Percentiles rank a stretch among this genome's conserved stretches.
These are phyloP conservation scores for Cyberlindnera mississippiensis DNA, from an alignment of 805 yeast species.

Conservation along the genomic window DNA sequence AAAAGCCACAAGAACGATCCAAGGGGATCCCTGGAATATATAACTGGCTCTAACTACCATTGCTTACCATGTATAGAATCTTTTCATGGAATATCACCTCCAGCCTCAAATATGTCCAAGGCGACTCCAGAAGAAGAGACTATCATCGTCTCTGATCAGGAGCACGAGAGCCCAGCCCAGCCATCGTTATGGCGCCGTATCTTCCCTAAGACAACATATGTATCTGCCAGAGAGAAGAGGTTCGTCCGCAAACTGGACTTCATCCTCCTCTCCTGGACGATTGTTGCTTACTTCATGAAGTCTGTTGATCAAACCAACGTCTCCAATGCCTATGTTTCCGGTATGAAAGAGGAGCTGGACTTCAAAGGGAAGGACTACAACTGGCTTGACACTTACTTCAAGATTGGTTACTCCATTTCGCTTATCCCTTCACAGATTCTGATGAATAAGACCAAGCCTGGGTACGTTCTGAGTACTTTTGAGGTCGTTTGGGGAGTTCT, in stretches of 20 bases:
- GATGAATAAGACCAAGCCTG: constrained; percentile 53
- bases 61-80: no score
- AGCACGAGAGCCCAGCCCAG: not conserved
- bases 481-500: constrained; percentile 70
- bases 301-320: constrained; percentile 58
- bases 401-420: constrained; percentile 58
- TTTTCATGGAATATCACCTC: no score
- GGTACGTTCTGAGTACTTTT: constrained; percentile 42
- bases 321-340: constrained; percentile 63
- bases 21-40: not conserved
- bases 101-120: not conserved
- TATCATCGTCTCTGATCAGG: not conserved
- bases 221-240: constrained; percentile 6
- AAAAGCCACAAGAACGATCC: not conserved
- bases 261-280: constrained; percentile 11
- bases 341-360: constrained; percentile 43
- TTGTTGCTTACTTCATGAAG: constrained; percentile 48
- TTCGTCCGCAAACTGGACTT: constrained; percentile 14
- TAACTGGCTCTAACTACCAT: no score
- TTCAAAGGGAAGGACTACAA: constrained; percentile 43
- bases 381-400: constrained; percentile 54
- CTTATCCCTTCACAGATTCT: constrained; percentile 64
- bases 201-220: constrained; percentile 3
- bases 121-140: not conserved
- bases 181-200: constrained; percentile 5